Evolutionary conservation across 768 basidiomycete species (phyloP).

Genomic region (Lactarius trivialis): DNA sequence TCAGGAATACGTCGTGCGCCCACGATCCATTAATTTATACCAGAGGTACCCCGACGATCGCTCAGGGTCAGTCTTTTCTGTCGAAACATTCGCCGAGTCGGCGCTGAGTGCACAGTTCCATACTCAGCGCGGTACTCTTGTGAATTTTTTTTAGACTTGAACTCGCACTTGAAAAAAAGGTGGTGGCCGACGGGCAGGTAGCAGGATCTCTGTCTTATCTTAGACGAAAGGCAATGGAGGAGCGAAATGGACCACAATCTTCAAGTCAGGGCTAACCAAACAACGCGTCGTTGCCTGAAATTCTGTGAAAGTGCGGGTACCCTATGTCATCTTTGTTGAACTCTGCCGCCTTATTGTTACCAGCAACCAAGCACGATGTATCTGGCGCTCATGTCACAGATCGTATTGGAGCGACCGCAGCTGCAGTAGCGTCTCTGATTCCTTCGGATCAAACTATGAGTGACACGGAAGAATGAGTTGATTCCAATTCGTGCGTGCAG

Average conservation of each 20-base stretch:
- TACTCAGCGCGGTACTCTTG: slow-evolving; percentile 97
- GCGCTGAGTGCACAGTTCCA: slow-evolving; percentile 99
- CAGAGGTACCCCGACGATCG: slow-evolving; percentile 5
- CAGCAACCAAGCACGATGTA: slow-evolving; percentile 93
- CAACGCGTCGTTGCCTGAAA: slow-evolving; percentile 93
- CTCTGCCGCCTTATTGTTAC: slow-evolving; percentile 82
- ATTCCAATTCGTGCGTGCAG: slow-evolving; percentile 93
- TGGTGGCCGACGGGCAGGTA: slow-evolving; percentile 96
- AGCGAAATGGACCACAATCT: slow-evolving; percentile 44
- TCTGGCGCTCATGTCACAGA: slow-evolving; percentile 91
- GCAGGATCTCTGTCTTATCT: slow-evolving; percentile 65
- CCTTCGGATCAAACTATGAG: slow-evolving; percentile 17
- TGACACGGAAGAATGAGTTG: slow-evolving; percentile 27
- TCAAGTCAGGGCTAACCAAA: slow-evolving; percentile 88
- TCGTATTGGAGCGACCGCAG: slow-evolving; percentile 91
- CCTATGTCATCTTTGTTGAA: slow-evolving; percentile 61
- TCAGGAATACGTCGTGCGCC: too few relatives aligned
- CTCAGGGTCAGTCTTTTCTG: slow-evolving; percentile 49
- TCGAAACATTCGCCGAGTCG: slow-evolving; percentile 95
- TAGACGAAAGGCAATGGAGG: slow-evolving; percentile 21
- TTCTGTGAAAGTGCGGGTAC: slow-evolving; percentile 81
- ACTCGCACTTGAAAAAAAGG: slow-evolving; percentile 87
- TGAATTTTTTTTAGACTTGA: slow-evolving; percentile 80
- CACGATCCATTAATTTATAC: neutral
- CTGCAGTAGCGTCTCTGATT: slow-evolving; percentile 66